These are phyloP conservation scores for Saturnispora sanitii DNA, from an alignment of 805 yeast species.

Conservation along the genomic window DNA sequence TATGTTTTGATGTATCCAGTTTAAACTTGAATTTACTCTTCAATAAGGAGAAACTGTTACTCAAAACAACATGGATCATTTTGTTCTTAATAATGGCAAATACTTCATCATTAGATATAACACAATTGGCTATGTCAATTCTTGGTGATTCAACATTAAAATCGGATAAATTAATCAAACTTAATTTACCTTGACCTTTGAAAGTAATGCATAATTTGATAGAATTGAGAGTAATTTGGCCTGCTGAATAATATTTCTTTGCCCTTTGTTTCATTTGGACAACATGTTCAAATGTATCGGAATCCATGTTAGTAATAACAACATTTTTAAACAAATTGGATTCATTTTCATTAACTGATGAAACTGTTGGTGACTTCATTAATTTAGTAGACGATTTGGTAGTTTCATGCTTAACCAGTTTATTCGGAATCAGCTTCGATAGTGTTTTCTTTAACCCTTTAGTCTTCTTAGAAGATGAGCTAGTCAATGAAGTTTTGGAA, in stretches of 20 bases:
- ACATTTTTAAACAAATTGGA: not conserved
- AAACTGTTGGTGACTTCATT: not conserved
- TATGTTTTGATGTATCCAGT: constrained; percentile 6
- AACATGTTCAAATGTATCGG: constrained; percentile 14
- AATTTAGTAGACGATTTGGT: not conserved
- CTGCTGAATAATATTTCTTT: constrained; percentile 31
- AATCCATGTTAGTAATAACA: not conserved
- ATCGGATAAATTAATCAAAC: constrained; percentile 66
- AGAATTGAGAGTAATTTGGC: constrained; percentile 24
- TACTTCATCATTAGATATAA: constrained; percentile 69
- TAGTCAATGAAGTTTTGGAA: constrained; percentile 1
- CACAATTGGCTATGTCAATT: constrained; percentile 46
- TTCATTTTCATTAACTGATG: not conserved
- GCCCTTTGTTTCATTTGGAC: constrained; percentile 35
- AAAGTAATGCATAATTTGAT: constrained; percentile 53
- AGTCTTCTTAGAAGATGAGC: not conserved
- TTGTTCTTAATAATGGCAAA: constrained; percentile 52
- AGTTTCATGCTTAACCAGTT: not conserved
- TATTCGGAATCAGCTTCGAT: constrained; percentile 1
- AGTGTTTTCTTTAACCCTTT: constrained; percentile 2
- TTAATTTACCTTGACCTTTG: constrained; percentile 61
- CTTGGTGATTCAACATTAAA: constrained; percentile 58
- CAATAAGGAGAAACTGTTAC: constrained; percentile 67
- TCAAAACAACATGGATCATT: constrained; percentile 42
- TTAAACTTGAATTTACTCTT: constrained; percentile 51